Conservation (phyloP, 2,329 filamentous ascomycete genomes). For the Ustulina deusta region DNA sequence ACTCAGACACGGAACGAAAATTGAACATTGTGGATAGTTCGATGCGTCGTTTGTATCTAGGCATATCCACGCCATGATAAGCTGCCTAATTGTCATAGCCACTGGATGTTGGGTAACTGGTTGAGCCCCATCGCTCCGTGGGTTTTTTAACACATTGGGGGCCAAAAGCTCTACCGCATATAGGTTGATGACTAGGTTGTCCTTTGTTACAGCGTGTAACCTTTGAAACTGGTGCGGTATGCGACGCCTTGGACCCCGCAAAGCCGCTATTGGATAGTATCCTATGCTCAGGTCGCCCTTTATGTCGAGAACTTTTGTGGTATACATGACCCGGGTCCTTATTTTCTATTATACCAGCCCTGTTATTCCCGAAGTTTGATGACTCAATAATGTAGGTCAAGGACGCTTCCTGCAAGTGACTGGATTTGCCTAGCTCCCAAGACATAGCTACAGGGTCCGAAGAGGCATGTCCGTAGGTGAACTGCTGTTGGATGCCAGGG, state of each 20-base stretch:
- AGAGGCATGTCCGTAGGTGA: constrained; percentile 1
- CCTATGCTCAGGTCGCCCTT: not conserved
- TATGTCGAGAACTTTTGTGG: too few relatives aligned
- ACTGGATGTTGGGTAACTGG: too few relatives aligned
- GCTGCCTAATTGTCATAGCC: too few relatives aligned
- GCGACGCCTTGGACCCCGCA: not conserved
- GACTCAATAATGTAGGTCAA: not conserved
- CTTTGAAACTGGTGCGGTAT: not conserved
- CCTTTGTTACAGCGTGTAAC: not conserved
- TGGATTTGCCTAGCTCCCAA: not conserved
- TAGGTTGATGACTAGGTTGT: not conserved
- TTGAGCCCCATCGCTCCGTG: too few relatives aligned
- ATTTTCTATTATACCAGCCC: constrained; percentile 3
- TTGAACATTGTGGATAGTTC: too few relatives aligned
- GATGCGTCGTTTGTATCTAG: too few relatives aligned
- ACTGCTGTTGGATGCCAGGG: constrained; percentile 2
- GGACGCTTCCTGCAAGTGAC: not conserved
- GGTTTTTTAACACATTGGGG: too few relatives aligned
- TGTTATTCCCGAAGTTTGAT: not conserved
- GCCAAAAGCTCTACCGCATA: too few relatives aligned
- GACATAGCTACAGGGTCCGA: constrained; percentile 2
- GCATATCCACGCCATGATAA: too few relatives aligned
- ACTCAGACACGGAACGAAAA: too few relatives aligned
- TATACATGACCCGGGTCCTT: not conserved
- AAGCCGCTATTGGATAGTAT: too few relatives aligned